Base-by-base conservation (phyloP, 2,329 filamentous ascomycete genomes). In the Chaetothyriales sp. region DNA sequence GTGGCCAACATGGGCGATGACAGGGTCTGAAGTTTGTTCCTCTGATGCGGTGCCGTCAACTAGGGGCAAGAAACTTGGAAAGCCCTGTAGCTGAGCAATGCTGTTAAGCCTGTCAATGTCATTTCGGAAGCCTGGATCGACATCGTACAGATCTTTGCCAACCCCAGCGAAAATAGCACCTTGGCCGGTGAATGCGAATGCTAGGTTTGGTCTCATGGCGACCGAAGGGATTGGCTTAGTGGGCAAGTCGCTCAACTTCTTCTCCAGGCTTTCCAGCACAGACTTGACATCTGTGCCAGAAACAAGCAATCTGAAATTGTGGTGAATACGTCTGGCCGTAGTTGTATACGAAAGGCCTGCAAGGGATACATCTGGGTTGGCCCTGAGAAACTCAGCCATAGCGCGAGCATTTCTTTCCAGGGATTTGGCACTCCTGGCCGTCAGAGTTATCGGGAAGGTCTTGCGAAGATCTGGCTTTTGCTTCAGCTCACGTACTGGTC, bases 291-390 rank as follows among this genome's bases (percentile, higher is more conserved):
- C 59, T 2, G 61, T 58, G 2, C 61, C 63, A 15, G 54, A 52
- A 3, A 61, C 58, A 39, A 57, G 56, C 1, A 61, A 57, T 20
- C 63, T 56, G 55, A 63, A 64, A 18, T 57, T 32, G 48, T 80
- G 75, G 55, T 83, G 80, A 9, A 78, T 74, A 44, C 75, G 74
- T 19, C 81, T 74, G 5, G 81, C 80, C 2, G 79, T 81, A 0
- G 75, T 79, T 0, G 77, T 79, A 63, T 83, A 84, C 0, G 79
- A 73, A 1, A 84, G 64, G 49, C 76, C 65, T 0, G 71, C 68
- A 2, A 83, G 58, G 0, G 71, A 71, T 0, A 57, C 46, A 0
- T 71, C 70, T 2, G 73, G 69, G 1, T 74, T 67, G 43, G 73
- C 66, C 3, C 72, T 70, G 51, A 83, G 69, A 64, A 72, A 78